These are phyloP conservation scores for Kluyveromyces aestuarii DNA, from an alignment of 805 yeast species.

Conservation along the genomic window DNA sequence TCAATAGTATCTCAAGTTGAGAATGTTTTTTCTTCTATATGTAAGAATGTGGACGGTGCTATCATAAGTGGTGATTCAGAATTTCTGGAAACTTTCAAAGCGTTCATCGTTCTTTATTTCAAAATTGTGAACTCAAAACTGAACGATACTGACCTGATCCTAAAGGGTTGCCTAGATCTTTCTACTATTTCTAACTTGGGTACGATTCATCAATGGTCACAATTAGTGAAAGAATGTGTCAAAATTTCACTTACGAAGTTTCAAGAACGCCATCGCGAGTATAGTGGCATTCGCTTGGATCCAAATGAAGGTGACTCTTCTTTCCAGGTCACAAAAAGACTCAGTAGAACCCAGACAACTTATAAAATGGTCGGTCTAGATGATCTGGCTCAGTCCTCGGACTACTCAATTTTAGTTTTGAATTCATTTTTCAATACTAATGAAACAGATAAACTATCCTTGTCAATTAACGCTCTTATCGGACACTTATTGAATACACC, in stretches of 20 bases:
- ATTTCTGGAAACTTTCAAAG: constrained; percentile 41
- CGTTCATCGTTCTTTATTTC: constrained; percentile 27
- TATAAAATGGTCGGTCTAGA: constrained; percentile 21
- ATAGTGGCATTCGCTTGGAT: constrained; percentile 9
- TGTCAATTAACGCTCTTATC: constrained; percentile 46
- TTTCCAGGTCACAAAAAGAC: constrained; percentile 12
- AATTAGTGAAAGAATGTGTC: constrained; percentile 19
- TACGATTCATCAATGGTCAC: constrained; percentile 20
- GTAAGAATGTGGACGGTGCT: constrained; percentile 47
- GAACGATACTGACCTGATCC: constrained; percentile 21
- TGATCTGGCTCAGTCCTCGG: constrained; percentile 19
- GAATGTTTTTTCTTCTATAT: constrained; percentile 39
- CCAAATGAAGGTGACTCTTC: neutral
- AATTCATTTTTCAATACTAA: constrained; percentile 55
- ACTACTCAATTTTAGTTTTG: constrained; percentile 35
- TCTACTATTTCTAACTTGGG: constrained; percentile 23
- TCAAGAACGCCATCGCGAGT: constrained; percentile 21
- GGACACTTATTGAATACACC: constrained; percentile 32
- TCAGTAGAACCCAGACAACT: constrained; percentile 21
- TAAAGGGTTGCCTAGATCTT: constrained; percentile 26
- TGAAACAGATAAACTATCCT: constrained; percentile 49
- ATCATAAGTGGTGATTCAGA: constrained; percentile 56
- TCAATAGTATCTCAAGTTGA: constrained; percentile 47
- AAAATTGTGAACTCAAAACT: constrained; percentile 16
- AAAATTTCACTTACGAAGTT: constrained; percentile 17